These are phyloP conservation scores for Zygosaccharomyces pseudobailii DNA, from an alignment of 1,139 yeast species.

Conservation along the genomic window DNA sequence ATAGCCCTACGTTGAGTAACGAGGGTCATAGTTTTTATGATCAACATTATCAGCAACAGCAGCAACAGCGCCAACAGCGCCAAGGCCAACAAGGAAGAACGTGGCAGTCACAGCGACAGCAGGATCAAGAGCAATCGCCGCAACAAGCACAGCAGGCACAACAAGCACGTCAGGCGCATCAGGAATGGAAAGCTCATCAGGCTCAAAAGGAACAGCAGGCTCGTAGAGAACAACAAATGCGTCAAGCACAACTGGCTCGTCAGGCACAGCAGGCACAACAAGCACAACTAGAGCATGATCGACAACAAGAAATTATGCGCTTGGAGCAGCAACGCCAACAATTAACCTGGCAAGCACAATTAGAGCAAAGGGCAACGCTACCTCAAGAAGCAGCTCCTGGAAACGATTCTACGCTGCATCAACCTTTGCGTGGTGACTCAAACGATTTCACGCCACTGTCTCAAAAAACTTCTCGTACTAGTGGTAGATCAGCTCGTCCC, in stretches of 20 bases:
- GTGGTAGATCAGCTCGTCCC: background rate
- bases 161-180: constrained; percentile 2
- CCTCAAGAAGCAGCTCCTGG: background rate
- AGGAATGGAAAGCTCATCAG: background rate
- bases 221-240: background rate
- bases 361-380: background rate
- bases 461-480: background rate
- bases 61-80: constrained; percentile 5
- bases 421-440: background rate
- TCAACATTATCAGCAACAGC: constrained; percentile 9
- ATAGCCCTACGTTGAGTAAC: constrained; percentile 14
- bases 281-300: background rate
- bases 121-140: background rate
- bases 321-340: background rate
- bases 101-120: constrained; percentile 11
- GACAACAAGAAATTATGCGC: background rate
- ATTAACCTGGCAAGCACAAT: background rate
- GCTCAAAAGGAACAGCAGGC: background rate
- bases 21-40: background rate
- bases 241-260: constrained; percentile 1
- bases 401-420: background rate
- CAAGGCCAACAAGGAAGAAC: background rate
- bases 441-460: background rate
- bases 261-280: background rate
- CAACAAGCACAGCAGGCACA: background rate